Evolutionary conservation across 1,284 basidiomycete species (phyloP).

Genomic region (Agroathelia rolfsii): DNA sequence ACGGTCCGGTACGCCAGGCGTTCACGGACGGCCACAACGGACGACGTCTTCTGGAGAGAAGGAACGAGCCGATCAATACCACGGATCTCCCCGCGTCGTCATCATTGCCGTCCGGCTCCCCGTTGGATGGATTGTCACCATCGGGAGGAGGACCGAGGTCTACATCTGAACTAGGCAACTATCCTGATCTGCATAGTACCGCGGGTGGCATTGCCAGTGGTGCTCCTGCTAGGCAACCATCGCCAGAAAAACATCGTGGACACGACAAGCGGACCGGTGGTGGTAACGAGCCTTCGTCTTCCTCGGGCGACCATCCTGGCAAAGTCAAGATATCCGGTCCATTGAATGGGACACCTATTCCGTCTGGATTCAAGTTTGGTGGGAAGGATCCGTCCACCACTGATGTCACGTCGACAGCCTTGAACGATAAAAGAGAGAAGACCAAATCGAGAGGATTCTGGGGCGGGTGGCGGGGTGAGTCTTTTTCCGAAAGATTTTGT

Average conservation of each 20-base stretch:
- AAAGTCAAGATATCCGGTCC: conserved; percentile 87
- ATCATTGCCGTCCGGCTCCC: conserved; percentile 39
- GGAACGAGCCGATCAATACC: conserved; percentile 34
- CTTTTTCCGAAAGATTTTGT: conserved; percentile 4
- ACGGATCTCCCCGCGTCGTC: conserved; percentile 49
- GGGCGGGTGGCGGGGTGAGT: conserved; percentile 63
- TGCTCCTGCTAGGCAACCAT: conserved; percentile 36
- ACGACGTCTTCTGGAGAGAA: conserved; percentile 31
- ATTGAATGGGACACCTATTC: conserved; percentile 77
- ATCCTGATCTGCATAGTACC: conserved; percentile 47
- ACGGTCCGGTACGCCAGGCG: conserved; percentile 25
- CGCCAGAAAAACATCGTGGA: conserved; percentile 44
- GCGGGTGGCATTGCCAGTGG: conserved; percentile 21
- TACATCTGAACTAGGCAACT: conserved; percentile 73
- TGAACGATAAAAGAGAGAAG: conserved; percentile 75
- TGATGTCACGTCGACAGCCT: conserved; percentile 26
- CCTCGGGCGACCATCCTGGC: too few relatives aligned
- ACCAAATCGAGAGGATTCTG: conserved; percentile 85
- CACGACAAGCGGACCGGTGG: conserved; percentile 39
- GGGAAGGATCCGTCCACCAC: conserved; percentile 50
- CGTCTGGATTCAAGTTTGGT: conserved; percentile 83
- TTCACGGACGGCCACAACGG: conserved; percentile 28
- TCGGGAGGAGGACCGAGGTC: conserved; percentile 43
- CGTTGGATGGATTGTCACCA: conserved; percentile 32
- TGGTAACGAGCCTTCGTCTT: too few relatives aligned